Percentiles rank a stretch among this genome's conserved stretches.
Conservation (phyloP, 768 basidiomycete species). For the Boletus barrowsii region DNA sequence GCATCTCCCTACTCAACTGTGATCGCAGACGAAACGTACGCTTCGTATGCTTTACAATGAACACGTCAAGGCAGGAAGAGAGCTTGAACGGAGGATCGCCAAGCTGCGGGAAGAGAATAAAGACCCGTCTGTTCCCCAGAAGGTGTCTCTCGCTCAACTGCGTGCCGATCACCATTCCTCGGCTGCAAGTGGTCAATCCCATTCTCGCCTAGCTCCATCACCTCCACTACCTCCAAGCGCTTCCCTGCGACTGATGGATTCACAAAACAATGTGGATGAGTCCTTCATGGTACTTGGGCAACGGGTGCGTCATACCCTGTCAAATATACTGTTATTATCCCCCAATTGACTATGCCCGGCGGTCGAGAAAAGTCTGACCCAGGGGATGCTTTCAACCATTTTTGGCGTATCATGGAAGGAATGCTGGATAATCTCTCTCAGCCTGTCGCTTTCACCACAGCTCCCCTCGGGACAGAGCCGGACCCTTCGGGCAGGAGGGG, state of each 20-base stretch:
- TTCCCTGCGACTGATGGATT: constrained; percentile 40
- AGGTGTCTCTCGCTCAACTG: constrained; percentile 30
- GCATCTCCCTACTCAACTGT: constrained; percentile 1
- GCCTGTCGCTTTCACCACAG: constrained; percentile 74
- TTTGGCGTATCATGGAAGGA: constrained; percentile 86
- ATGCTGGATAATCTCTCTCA: constrained; percentile 86
- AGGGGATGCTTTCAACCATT: constrained; percentile 83
- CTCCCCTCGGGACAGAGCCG: constrained; percentile 56
- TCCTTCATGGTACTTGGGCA: constrained; percentile 89
- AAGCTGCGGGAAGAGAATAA: constrained; percentile 74
- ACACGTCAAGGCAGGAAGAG: constrained; percentile 66
- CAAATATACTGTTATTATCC: constrained; percentile 3
- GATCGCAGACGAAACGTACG: constrained; percentile 67
- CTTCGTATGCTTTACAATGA: constrained; percentile 73
- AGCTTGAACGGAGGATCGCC: constrained; percentile 67
- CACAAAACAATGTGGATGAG: constrained; percentile 71
- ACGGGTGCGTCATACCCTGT: constrained; percentile 43
- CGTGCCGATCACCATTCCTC: constrained; percentile 25
- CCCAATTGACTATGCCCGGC: not conserved
- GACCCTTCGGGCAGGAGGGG: constrained; percentile 21
- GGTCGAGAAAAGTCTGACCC: constrained; percentile 59
- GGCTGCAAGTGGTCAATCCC: constrained; percentile 11
- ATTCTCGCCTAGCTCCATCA: constrained; percentile 36
- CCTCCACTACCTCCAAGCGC: constrained; percentile 46
- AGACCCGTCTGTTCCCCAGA: constrained; percentile 73